Evolutionary conservation across 176 grass and related monocot species (phyloP).

Genomic region (Calamus simplicifolius): DNA sequence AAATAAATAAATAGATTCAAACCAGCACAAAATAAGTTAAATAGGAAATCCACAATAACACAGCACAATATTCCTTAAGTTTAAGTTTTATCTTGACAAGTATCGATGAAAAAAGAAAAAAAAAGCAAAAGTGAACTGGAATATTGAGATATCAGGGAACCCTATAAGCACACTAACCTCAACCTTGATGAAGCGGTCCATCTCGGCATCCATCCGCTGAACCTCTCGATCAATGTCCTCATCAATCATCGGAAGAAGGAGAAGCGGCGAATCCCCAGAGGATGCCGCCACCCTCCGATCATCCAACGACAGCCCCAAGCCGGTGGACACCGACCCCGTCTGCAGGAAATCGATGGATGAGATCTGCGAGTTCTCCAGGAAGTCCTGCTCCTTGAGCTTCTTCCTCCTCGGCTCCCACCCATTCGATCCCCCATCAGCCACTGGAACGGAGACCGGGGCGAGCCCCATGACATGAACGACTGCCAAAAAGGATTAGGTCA

Average conservation of each 20-base stretch:
- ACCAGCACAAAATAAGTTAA: too few relatives aligned
- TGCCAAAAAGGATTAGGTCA: slow-evolving; percentile 17
- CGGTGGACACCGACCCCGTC: slow-evolving; percentile 94
- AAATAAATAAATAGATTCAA: too few relatives aligned
- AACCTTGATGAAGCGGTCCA: slow-evolving; percentile 93
- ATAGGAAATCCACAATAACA: too few relatives aligned
- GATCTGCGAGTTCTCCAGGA: slow-evolving; percentile 98
- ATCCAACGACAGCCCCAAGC: slow-evolving; percentile 76
- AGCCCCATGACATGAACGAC: slow-evolving; percentile 67
- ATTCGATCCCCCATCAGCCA: slow-evolving; percentile 31
- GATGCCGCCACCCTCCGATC: slow-evolving; percentile 55
- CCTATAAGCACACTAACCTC: slow-evolving; percentile 41
- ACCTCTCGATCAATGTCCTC: slow-evolving; percentile 88
- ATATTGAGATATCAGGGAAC: slow-evolving; percentile 2
- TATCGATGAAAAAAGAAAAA: neutral
- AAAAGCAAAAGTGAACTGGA: slow-evolving; percentile 5
- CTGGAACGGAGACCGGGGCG: slow-evolving; percentile 10
- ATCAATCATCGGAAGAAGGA: slow-evolving; percentile 73
- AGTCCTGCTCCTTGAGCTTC: slow-evolving; percentile 87
- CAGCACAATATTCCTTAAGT: too few relatives aligned
- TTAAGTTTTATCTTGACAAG: too few relatives aligned
- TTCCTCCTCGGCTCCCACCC: slow-evolving; percentile 51
- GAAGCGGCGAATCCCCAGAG: slow-evolving; percentile 73
- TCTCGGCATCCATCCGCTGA: slow-evolving; percentile 84
- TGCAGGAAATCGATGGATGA: slow-evolving; percentile 97